Conservation (phyloP, 2,329 filamentous ascomycete genomes). For the Aureobasidium musti region DNA sequence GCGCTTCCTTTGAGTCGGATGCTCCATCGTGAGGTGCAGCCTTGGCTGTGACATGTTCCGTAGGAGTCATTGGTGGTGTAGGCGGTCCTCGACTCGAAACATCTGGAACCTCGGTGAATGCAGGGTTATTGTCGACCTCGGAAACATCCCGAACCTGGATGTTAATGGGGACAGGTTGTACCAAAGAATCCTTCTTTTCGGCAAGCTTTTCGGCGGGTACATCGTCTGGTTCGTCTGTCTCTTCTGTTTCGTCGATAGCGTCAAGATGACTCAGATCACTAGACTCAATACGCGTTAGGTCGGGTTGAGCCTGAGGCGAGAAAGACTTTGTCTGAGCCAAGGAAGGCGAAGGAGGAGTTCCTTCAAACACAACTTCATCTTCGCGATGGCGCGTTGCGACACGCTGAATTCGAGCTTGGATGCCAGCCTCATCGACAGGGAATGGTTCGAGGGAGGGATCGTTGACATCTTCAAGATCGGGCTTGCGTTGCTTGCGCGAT, state of each 20-base stretch:
- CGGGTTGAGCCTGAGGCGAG: not conserved
- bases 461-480: slow-evolving; percentile 36
- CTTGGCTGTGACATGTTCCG: slow-evolving; percentile 33
- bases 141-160: slow-evolving; percentile 10
- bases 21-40: slow-evolving; percentile 24
- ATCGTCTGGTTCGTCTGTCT: slow-evolving; percentile 10
- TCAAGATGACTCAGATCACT: slow-evolving; percentile 28
- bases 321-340: slow-evolving; percentile 18
- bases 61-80: slow-evolving; percentile 42
- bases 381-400: slow-evolving; percentile 34
- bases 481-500: slow-evolving; percentile 6
- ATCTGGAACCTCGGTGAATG: not conserved
- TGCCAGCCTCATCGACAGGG: slow-evolving; percentile 41
- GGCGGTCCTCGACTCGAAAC: slow-evolving; percentile 33
- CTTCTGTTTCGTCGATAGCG: slow-evolving; percentile 27
- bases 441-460: slow-evolving; percentile 41
- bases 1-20: slow-evolving; percentile 3
- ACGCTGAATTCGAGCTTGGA: slow-evolving; percentile 40
- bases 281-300: not conserved
- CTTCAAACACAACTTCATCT: slow-evolving; percentile 33
- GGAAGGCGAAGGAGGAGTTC: slow-evolving; percentile 31
- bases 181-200: slow-evolving; percentile 12
- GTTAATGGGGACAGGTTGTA: slow-evolving; percentile 3
- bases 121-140: slow-evolving; percentile 5
- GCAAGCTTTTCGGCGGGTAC: not conserved